Conservation (phyloP, 805 yeast genomes). For the Ogataea glucozyma region DNA sequence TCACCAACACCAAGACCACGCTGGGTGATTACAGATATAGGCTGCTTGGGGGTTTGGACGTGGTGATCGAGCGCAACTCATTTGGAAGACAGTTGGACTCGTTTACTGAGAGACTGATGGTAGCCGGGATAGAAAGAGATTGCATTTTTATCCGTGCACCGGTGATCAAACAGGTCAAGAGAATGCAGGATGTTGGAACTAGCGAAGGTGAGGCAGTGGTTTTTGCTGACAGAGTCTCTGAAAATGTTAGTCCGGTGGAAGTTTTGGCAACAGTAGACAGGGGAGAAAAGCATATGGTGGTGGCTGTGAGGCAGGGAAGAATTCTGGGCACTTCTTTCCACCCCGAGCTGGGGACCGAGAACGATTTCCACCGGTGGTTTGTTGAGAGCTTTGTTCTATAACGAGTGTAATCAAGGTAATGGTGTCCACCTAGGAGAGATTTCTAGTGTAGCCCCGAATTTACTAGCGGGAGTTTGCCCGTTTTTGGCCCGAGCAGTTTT, state of each 20-base stretch:
- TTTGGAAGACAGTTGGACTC: constrained; percentile 78
- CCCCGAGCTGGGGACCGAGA: constrained; percentile 63
- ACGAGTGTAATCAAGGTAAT: neutral
- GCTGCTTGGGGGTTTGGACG: constrained; percentile 63
- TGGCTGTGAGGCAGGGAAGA: constrained; percentile 71
- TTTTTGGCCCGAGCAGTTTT: too few species aligned
- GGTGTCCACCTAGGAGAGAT: too few species aligned
- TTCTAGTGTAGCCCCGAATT: too few species aligned
- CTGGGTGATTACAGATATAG: constrained; percentile 41
- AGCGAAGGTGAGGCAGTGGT: constrained; percentile 5
- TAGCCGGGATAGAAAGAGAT: constrained; percentile 31
- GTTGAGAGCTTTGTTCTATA: constrained; percentile 53
- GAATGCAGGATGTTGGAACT: neutral
- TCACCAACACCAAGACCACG: constrained; percentile 52
- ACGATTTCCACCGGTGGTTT: constrained; percentile 71
- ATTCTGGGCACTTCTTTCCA: constrained; percentile 77
- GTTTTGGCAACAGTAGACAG: constrained; percentile 42
- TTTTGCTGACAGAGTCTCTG: constrained; percentile 10
- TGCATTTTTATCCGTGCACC: constrained; percentile 77
- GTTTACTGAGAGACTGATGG: constrained; percentile 50
- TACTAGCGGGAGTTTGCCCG: too few species aligned
- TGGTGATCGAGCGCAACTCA: constrained; percentile 68
- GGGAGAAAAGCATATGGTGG: constrained; percentile 45
- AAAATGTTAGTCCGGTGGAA: constrained; percentile 38
- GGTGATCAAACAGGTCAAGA: constrained; percentile 41